Percentiles rank a stretch among this genome's conserved stretches.
Conservation (phyloP, 2,329 filamentous ascomycete genomes). For the Aspergillus sp. region DNA sequence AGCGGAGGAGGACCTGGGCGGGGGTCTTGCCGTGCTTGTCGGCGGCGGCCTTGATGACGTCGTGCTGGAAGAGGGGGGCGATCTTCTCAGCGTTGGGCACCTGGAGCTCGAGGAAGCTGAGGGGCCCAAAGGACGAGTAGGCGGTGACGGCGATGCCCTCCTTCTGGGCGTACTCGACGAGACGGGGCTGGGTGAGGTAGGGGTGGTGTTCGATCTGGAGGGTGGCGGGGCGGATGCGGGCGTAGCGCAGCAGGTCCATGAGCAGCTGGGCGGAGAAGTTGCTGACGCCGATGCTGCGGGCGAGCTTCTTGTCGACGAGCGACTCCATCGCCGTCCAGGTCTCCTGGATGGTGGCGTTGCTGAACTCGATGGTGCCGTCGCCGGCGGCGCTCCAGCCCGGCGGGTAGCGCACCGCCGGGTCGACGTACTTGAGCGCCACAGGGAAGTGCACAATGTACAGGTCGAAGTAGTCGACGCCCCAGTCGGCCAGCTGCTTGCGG, state of each 20-base stretch:
- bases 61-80: constrained; percentile 69
- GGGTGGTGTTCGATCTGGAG: constrained; percentile 91
- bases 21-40: constrained; percentile 69
- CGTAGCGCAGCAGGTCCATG: constrained; percentile 77
- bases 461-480: constrained; percentile 86
- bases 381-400: constrained; percentile 67
- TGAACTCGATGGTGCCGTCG: constrained; percentile 62
- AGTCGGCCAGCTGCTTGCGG: constrained; percentile 75
- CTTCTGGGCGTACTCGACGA: constrained; percentile 67
- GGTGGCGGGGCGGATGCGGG: constrained; percentile 69
- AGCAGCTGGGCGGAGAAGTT: constrained; percentile 79
- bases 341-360: constrained; percentile 72
- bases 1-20: constrained; percentile 79
- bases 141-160: constrained; percentile 75
- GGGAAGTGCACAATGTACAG: constrained; percentile 90
- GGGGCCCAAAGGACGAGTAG: constrained; percentile 80
- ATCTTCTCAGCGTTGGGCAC: constrained; percentile 66
- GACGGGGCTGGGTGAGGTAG: constrained; percentile 73
- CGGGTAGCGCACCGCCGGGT: constrained; percentile 75
- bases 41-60: constrained; percentile 63
- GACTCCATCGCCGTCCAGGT: constrained; percentile 81
- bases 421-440: constrained; percentile 79
- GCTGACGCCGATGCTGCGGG: constrained; percentile 73
- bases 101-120: constrained; percentile 74
- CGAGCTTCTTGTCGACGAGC: constrained; percentile 67